Conservation (phyloP, 805 yeast genomes). For the Suhomyces vadensis region DNA sequence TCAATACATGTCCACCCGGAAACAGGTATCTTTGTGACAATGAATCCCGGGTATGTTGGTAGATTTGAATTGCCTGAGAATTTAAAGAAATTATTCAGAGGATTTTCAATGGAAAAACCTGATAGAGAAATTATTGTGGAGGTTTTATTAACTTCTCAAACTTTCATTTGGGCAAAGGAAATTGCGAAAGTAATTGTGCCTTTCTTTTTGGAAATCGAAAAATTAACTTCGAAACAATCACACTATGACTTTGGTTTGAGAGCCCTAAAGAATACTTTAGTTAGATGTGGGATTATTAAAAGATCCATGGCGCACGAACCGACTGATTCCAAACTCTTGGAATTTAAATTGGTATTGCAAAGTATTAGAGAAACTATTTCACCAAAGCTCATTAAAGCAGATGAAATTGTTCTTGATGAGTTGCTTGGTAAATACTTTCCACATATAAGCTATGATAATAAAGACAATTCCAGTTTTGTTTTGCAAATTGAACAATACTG, state of each 20-base stretch:
- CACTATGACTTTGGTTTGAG: conserved; percentile 94
- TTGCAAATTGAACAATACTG: conserved; percentile 28
- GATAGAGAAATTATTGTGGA: conserved; percentile 69
- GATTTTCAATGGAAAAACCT: conserved; percentile 72
- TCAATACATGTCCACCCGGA: conserved; percentile 40
- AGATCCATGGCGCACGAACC: conserved; percentile 17
- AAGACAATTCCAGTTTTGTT: conserved; percentile 27
- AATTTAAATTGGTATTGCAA: conserved; percentile 41
- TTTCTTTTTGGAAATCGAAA: conserved; percentile 51
- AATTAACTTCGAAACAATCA: conserved; percentile 48
- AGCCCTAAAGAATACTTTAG: conserved; percentile 68
- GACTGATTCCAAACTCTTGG: conserved; percentile 13
- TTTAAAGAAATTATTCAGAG: conserved; percentile 72
- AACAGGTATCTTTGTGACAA: conserved; percentile 81
- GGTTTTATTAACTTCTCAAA: conserved; percentile 71
- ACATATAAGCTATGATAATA: conserved; percentile 15
- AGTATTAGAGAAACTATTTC: conserved; percentile 62
- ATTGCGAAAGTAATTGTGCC: conserved; percentile 54
- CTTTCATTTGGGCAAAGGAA: conserved; percentile 51
- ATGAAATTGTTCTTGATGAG: conserved; percentile 42
- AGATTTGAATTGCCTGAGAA: conserved; percentile 84
- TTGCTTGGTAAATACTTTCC: conserved; percentile 28
- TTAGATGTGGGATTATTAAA: conserved; percentile 54
- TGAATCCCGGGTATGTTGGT: conserved; percentile 89
- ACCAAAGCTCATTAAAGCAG: conserved; percentile 65